Conservation (phyloP, 2,329 filamentous ascomycete genomes). For the Pseudogymnoascus sp. region DNA sequence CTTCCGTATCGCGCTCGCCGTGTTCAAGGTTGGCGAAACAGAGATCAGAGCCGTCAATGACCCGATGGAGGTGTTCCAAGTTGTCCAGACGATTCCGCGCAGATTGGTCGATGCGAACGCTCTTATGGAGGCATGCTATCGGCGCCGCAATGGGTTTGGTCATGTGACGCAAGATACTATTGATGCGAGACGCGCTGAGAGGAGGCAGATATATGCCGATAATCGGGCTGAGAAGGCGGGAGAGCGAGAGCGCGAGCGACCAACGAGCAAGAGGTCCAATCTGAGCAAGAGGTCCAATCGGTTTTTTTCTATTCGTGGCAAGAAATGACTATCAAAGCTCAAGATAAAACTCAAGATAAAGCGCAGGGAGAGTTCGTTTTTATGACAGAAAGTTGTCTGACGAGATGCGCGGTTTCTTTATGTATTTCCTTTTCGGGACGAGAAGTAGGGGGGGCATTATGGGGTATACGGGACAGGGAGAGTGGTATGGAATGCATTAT, state of each 20-base stretch:
- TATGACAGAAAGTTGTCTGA: background rate
- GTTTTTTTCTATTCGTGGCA: background rate
- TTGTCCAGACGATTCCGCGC: conserved; percentile 81
- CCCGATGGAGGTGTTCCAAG: conserved; percentile 92
- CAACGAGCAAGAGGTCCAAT: conserved; percentile 1
- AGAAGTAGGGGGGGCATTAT: background rate
- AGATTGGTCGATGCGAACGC: conserved; percentile 73
- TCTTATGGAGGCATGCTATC: conserved; percentile 77
- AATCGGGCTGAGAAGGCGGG: conserved; percentile 23
- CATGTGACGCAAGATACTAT: conserved; percentile 76
- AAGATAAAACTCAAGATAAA: background rate
- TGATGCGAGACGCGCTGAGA: conserved; percentile 65
- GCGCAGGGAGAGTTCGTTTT: background rate
- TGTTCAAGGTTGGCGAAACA: conserved; percentile 80
- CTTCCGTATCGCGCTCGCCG: conserved; percentile 81
- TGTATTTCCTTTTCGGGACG: background rate
- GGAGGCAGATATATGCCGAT: conserved; percentile 42
- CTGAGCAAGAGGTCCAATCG: background rate
- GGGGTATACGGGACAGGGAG: background rate
- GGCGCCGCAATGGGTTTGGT: conserved; percentile 70
- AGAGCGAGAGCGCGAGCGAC: background rate
- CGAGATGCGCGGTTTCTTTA: background rate
- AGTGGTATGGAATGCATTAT: background rate
- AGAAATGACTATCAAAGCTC: background rate
- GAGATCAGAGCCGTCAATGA: conserved; percentile 75